Evolutionary conservation across 2,329 filamentous ascomycete genomes (phyloP).

Genomic region (Anthostomella pinea): DNA sequence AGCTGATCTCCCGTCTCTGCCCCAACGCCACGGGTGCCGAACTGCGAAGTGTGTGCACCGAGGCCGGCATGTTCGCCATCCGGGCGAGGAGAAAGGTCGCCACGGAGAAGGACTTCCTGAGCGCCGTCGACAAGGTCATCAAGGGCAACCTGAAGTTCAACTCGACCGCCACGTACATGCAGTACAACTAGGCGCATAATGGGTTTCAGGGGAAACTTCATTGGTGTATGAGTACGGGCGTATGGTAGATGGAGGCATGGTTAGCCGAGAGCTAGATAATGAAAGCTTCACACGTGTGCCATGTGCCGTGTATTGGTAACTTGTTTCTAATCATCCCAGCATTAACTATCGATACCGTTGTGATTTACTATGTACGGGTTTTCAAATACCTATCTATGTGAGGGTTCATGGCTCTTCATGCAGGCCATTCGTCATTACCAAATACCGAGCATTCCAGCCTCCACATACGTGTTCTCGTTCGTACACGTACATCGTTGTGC

Average conservation of each 20-base stretch:
- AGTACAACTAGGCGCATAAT: conserved; percentile 98
- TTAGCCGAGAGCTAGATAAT: conserved; percentile 5
- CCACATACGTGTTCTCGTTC: no score
- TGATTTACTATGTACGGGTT: no score
- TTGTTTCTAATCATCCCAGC: no score
- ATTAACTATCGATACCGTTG: no score
- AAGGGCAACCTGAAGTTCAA: conserved; percentile 99
- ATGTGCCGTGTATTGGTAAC: no score
- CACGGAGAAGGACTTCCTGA: conserved; percentile 97
- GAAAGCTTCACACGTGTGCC: no score
- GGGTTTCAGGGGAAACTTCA: no score
- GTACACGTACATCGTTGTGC: no score
- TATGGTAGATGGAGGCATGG: background rate
- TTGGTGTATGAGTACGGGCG: conserved; percentile 17
- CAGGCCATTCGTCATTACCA: no score
- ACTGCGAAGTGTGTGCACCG: conserved; percentile 91
- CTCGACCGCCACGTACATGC: conserved; percentile 95
- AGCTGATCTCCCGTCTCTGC: conserved; percentile 94
- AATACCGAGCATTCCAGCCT: no score
- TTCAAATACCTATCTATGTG: no score
- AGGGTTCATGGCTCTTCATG: no score
- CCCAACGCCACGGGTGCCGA: conserved; percentile 97
- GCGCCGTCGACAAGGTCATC: conserved; percentile 98
- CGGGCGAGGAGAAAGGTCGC: conserved; percentile 93
- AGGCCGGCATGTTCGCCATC: conserved; percentile 98